Percentiles rank a stretch among this genome's conserved stretches.
These are phyloP conservation scores for Polyporus arcularius DNA, from an alignment of 768 basidiomycete species.

Conservation along the genomic window DNA sequence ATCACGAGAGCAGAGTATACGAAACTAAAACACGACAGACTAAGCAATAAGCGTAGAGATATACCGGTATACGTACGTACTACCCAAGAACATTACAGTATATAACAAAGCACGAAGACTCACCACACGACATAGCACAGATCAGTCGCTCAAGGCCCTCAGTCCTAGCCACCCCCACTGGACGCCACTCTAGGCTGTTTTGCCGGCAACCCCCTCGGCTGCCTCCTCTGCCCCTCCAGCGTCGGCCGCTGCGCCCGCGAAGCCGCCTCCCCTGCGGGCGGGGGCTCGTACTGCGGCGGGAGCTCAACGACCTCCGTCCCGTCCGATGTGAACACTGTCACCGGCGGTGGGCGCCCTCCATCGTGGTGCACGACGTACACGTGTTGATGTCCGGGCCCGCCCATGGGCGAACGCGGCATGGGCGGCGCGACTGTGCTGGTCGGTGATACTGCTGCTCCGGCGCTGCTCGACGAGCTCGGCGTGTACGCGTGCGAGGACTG, in stretches of 20 bases:
- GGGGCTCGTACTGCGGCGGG: constrained; percentile 48
- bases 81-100: too few species aligned
- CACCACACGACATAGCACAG: background rate
- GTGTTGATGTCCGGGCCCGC: constrained; percentile 19
- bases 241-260: constrained; percentile 3
- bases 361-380: constrained; percentile 67
- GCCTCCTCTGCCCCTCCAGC: constrained; percentile 5
- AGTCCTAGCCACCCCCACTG: background rate
- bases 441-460: background rate
- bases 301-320: constrained; percentile 62
- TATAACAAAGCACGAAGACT: background rate
- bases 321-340: constrained; percentile 56
- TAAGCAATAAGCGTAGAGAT: too few species aligned
- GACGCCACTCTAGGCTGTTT: constrained; percentile 9
- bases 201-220: constrained; percentile 7
- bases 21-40: too few species aligned
- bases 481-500: too few species aligned
- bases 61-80: too few species aligned
- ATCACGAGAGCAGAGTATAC: too few species aligned
- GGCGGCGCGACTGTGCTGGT: constrained; percentile 5
- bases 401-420: too few species aligned
- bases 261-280: background rate
- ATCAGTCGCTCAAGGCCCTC: background rate
- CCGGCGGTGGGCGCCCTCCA: constrained; percentile 50
- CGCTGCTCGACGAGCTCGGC: too few species aligned